Evolutionary conservation across 1,139 yeast genomes (phyloP).

Genomic region (Protomyces pachydermus): DNA sequence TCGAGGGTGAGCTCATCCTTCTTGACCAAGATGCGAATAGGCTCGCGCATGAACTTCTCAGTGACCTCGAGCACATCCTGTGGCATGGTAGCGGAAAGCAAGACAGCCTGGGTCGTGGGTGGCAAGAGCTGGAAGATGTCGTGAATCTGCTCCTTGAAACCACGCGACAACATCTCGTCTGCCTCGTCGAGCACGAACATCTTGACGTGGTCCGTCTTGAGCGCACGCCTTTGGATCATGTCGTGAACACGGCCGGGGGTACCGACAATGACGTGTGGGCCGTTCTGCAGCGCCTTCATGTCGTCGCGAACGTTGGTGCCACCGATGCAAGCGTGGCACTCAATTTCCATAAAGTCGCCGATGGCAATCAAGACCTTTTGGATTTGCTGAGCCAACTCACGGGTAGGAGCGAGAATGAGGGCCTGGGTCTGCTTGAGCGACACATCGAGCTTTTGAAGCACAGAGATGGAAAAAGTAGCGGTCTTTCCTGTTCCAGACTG

Average conservation of each 20-base stretch:
- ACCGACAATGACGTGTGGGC: conserved; percentile 96
- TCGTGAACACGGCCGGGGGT: conserved; percentile 99
- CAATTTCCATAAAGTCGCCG: conserved; percentile 87
- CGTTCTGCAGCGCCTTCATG: conserved; percentile 82
- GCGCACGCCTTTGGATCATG: conserved; percentile 91
- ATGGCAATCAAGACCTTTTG: conserved; percentile 92
- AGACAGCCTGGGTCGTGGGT: conserved; percentile 90
- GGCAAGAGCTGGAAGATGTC: conserved; percentile 93
- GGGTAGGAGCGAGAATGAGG: conserved; percentile 94
- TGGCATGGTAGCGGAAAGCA: conserved; percentile 97
- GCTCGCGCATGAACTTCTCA: conserved; percentile 94
- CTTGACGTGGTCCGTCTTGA: conserved; percentile 83
- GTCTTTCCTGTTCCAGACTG: conserved; percentile 99
- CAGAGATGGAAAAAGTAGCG: conserved; percentile 96
- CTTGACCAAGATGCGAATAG: conserved; percentile 94
- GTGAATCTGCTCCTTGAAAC: conserved; percentile 97
- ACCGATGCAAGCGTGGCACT: conserved; percentile 98
- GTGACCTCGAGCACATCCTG: conserved; percentile 95
- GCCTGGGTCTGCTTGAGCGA: conserved; percentile 57
- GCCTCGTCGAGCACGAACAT: conserved; percentile 99
- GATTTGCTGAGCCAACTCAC: conserved; percentile 97
- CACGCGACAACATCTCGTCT: conserved; percentile 95
- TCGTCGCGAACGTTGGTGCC: conserved; percentile 93
- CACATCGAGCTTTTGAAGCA: conserved; percentile 52
- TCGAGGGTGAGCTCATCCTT: conserved; percentile 97